Evolutionary conservation across 129 eudicot species (phyloP).

Genomic region (Helianthus tuberosus): DNA sequence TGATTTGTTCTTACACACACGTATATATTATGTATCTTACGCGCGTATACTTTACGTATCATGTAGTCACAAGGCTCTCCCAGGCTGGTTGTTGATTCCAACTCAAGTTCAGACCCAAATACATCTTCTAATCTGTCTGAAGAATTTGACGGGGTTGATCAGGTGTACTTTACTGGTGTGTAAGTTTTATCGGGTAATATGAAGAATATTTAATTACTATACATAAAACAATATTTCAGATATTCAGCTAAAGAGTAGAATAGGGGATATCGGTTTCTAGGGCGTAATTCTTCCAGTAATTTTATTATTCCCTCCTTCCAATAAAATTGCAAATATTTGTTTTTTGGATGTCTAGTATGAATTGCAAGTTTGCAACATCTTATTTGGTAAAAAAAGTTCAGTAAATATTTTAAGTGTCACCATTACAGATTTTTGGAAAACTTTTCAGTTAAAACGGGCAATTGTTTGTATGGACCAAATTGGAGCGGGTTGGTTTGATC

Average conservation of each 20-base stretch:
- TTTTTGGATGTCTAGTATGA: too few species aligned
- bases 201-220: neutral
- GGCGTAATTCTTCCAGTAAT: neutral
- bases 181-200: conserved; percentile 11
- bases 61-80: conserved; percentile 76
- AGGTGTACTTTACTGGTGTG: conserved; percentile 38
- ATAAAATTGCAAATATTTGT: too few species aligned
- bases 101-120: conserved; percentile 61
- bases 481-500: too few species aligned
- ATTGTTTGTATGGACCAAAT: too few species aligned
- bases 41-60: conserved; percentile 25
- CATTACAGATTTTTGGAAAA: too few species aligned
- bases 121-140: conserved; percentile 58
- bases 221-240: conserved; percentile 1
- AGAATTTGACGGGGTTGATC: conserved; percentile 67
- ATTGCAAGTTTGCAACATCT: too few species aligned
- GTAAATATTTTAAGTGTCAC: too few species aligned
- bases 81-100: conserved; percentile 52
- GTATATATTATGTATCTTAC: neutral
- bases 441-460: too few species aligned
- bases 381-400: too few species aligned
- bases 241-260: neutral
- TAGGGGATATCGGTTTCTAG: conserved; percentile 3
- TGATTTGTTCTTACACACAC: neutral
- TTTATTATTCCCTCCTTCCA: too few species aligned